Evolutionary conservation across 805 yeast genomes (phyloP).

Genomic region (Cyberlindnera mrakii): DNA sequence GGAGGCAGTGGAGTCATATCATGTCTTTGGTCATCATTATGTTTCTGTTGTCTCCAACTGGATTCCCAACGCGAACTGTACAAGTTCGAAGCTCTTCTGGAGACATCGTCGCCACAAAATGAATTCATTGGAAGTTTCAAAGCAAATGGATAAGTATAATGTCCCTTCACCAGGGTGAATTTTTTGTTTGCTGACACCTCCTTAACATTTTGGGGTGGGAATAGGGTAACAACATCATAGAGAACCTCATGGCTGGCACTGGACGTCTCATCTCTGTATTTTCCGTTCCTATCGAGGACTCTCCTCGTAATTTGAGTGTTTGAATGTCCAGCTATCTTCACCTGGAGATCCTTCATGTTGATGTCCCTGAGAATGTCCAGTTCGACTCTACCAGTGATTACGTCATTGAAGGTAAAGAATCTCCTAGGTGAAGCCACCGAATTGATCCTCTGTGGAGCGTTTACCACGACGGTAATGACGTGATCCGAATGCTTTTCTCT

Average conservation of each 20-base stretch:
- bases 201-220: constrained; percentile 46
- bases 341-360: constrained; percentile 41
- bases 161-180: constrained; percentile 35
- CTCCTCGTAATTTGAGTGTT: constrained; percentile 30
- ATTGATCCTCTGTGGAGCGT: neutral
- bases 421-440: neutral
- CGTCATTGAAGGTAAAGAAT: constrained; percentile 14
- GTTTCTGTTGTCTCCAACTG: constrained; percentile 5
- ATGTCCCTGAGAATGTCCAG: constrained; percentile 25
- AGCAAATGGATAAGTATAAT: constrained; percentile 41
- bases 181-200: constrained; percentile 33
- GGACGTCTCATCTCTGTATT: constrained; percentile 1
- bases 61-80: constrained; percentile 11
- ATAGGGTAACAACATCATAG: constrained; percentile 43
- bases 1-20: neutral
- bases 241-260: constrained; percentile 34
- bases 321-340: constrained; percentile 46
- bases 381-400: constrained; percentile 11
- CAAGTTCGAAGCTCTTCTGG: constrained; percentile 11
- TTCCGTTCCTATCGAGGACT: constrained; percentile 4
- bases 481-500: neutral
- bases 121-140: constrained; percentile 23
- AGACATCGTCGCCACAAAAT: constrained; percentile 21
- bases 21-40: neutral
- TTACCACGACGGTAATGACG: neutral